phyloP scores from a whole-genome alignment of 2,329 filamentous ascomycete genomes.

The Hypomyces perniciosus region DNA sequence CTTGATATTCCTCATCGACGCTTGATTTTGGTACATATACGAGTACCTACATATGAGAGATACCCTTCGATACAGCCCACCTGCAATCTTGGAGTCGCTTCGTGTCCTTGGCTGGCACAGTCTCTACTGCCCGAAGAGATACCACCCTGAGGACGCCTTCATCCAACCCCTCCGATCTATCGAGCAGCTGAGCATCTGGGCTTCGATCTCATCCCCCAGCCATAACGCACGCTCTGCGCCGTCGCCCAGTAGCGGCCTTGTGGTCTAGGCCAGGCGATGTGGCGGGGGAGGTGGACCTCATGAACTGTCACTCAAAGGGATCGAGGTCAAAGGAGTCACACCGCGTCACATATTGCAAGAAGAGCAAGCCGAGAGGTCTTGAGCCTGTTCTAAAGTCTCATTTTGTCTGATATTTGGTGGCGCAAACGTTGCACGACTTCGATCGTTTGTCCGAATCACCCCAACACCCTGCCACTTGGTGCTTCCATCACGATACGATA shows the following conservation, averaged over 20 bases:
- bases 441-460: background rate
- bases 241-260: conserved; percentile 21
- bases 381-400: background rate
- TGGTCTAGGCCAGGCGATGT: conserved; percentile 38
- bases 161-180: conserved; percentile 18
- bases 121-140: background rate
- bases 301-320: conserved; percentile 29
- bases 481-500: background rate
- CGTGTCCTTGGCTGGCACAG: conserved; percentile 9
- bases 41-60: conserved; percentile 2
- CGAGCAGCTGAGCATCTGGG: background rate
- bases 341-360: background rate
- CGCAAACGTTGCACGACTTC: background rate
- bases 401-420: background rate
- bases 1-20: no score
- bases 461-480: background rate
- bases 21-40: no score
- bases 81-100: conserved; percentile 14
- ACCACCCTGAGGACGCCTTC: conserved; percentile 6
- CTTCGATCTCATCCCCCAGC: background rate
- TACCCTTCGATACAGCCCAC: conserved; percentile 1
- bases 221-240: conserved; percentile 4
- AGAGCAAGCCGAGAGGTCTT: background rate
- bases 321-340: conserved; percentile 25
- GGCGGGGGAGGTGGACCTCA: conserved; percentile 36